Conservation (phyloP, 108 stramenopile species). For the Skeletonema menzelii region DNA sequence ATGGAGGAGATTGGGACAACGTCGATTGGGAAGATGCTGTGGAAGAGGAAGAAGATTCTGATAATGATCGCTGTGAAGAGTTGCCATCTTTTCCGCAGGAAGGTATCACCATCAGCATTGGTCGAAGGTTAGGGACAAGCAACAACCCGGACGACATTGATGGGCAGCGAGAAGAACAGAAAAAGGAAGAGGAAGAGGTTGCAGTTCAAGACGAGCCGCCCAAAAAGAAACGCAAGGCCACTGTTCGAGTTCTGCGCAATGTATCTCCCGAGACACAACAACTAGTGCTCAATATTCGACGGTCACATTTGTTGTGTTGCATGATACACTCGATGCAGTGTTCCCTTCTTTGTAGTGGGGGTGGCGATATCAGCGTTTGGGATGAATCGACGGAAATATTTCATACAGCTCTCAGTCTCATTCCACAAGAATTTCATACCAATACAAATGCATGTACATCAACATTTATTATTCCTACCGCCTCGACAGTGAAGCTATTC, state of each 20-base stretch:
- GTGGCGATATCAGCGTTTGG: not conserved
- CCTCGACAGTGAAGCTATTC: conserved; percentile 21
- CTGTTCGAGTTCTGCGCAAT: conserved; percentile 39
- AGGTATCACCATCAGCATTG: not conserved
- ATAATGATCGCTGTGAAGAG: not conserved
- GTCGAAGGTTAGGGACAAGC: not conserved
- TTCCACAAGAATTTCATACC: conserved; percentile 47
- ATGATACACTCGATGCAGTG: conserved; percentile 28
- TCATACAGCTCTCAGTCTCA: conserved; percentile 57
- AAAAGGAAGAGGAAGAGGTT: not conserved
- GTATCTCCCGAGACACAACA: conserved; percentile 43
- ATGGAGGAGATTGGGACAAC: conserved; percentile 41
- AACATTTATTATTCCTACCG: conserved; percentile 18
- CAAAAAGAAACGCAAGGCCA: conserved; percentile 12
- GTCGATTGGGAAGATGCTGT: conserved; percentile 50
- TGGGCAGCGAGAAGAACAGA: not conserved
- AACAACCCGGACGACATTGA: conserved; percentile 2
- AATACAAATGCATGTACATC: not conserved
- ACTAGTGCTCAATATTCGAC: conserved; percentile 47
- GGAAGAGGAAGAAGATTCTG: conserved; percentile 6
- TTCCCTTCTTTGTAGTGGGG: conserved; percentile 35
- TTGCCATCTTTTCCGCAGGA: not conserved
- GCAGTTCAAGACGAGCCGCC: not conserved
- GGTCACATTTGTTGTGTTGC: conserved; percentile 53
- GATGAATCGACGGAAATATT: conserved; percentile 10